A percentile compares a stretch with the other conserved stretches of the same genome.
Conservation (phyloP, 179 eudicot species). For the Actinidia chinensis region DNA sequence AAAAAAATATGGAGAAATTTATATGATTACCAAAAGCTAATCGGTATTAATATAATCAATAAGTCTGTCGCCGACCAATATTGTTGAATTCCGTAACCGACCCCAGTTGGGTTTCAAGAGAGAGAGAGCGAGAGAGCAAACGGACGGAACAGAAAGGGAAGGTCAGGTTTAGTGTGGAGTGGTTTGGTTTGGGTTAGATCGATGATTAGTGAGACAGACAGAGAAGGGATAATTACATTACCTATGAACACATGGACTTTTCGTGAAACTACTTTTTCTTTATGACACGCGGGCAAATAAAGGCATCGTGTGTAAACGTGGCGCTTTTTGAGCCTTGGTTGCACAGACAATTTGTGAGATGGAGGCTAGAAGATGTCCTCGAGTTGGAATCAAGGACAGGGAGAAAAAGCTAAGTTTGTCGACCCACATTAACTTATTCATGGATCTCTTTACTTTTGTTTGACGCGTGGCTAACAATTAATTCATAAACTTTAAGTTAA, state of each 20-base stretch:
- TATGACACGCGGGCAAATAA: no score
- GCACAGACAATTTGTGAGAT: not conserved
- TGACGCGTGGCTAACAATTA: not conserved
- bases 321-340: not conserved
- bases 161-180: not conserved
- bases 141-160: not conserved
- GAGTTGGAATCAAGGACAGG: not conserved
- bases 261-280: not conserved
- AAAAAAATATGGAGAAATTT: not conserved
- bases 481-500: not conserved
- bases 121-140: not conserved
- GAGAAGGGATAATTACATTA: no score
- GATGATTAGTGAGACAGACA: not conserved
- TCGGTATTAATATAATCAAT: slow-evolving; percentile 22
- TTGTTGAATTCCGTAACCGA: slow-evolving; percentile 33
- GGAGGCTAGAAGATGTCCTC: not conserved
- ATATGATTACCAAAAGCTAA: slow-evolving; percentile 20
- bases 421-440: not conserved
- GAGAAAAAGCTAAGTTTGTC: not conserved
- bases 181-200: not conserved
- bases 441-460: not conserved
- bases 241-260: not conserved
- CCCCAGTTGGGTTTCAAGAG: slow-evolving; percentile 8
- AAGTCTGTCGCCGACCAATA: slow-evolving; percentile 29
- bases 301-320: not conserved